phyloP scores from a whole-genome alignment of 257 asterid species.

The Ilex asprella region DNA sequence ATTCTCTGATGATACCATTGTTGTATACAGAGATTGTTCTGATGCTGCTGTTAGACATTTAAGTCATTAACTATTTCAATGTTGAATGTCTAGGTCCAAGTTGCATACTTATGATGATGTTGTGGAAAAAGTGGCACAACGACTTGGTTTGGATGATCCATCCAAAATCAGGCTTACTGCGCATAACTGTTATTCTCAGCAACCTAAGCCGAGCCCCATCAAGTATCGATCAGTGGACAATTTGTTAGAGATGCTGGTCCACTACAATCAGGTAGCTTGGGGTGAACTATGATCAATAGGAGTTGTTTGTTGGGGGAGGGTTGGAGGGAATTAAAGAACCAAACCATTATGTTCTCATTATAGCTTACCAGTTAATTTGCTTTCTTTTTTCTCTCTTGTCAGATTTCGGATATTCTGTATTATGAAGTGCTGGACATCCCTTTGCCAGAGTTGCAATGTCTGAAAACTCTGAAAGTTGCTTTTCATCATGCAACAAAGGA shows the following conservation, averaged over 20 bases:
- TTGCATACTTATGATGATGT: constrained; percentile 56
- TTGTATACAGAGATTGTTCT: constrained; percentile 6
- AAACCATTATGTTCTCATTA: too few relatives aligned
- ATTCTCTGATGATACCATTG: not conserved
- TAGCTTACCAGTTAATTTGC: not conserved
- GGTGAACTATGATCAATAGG: too few relatives aligned
- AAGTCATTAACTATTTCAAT: constrained; percentile 3
- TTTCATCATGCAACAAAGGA: constrained; percentile 81
- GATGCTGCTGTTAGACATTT: constrained; percentile 6
- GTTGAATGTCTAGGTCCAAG: constrained; percentile 44
- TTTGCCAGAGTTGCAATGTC: constrained; percentile 84
- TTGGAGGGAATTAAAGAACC: too few relatives aligned
- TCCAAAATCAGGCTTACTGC: constrained; percentile 63
- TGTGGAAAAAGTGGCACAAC: constrained; percentile 42
- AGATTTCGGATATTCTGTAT: constrained; percentile 83
- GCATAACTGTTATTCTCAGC: constrained; percentile 48
- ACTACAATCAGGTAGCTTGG: constrained; percentile 69
- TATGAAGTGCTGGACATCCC: constrained; percentile 94
- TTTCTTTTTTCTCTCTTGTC: constrained; percentile 10
- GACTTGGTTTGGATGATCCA: constrained; percentile 48
- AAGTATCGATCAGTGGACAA: constrained; percentile 61
- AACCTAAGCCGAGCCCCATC: constrained; percentile 52
- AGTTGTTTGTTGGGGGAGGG: too few relatives aligned
- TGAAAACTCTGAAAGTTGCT: constrained; percentile 85
- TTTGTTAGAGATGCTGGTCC: constrained; percentile 82